Percentiles rank a stretch among this genome's conserved stretches.
phyloP scores from a whole-genome alignment of 768 basidiomycete species.

The Lentinula sp. region DNA sequence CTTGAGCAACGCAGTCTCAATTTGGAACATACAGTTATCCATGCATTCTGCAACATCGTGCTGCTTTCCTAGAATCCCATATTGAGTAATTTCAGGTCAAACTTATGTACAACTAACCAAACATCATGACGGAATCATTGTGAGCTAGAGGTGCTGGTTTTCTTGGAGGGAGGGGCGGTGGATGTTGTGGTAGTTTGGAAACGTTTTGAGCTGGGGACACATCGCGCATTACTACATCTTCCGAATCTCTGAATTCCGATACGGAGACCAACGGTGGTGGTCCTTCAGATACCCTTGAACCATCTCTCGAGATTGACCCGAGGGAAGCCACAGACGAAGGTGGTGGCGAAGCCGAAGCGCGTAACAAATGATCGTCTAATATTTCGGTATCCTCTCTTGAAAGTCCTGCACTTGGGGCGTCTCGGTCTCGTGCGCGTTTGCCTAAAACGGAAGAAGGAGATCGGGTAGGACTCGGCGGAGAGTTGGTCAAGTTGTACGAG shows the following conservation, averaged over 20 bases:
- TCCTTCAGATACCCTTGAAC: slow-evolving; percentile 21
- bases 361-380: slow-evolving; percentile 47
- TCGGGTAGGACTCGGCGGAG: slow-evolving; percentile 14
- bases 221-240: slow-evolving; percentile 29
- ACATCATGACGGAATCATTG: slow-evolving; percentile 84
- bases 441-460: slow-evolving; percentile 57
- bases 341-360: slow-evolving; percentile 4
- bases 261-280: not conserved
- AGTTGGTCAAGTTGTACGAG: slow-evolving; percentile 13
- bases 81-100: slow-evolving; percentile 5
- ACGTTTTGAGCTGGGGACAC: slow-evolving; percentile 1
- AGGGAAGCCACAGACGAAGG: not conserved
- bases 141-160: slow-evolving; percentile 50
- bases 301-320: not conserved
- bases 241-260: slow-evolving; percentile 17
- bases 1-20: slow-evolving; percentile 85
- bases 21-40: slow-evolving; percentile 99
- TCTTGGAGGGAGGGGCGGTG: slow-evolving; percentile 10
- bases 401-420: slow-evolving; percentile 15
- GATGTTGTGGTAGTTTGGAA: not conserved
- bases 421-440: slow-evolving; percentile 48
- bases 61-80: slow-evolving; percentile 62
- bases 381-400: slow-evolving; percentile 36
- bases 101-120: slow-evolving; percentile 46
- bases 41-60: slow-evolving; percentile 99